phyloP scores from a whole-genome alignment of 106 monocot genomes.

The Platanthera guangdongensis region DNA sequence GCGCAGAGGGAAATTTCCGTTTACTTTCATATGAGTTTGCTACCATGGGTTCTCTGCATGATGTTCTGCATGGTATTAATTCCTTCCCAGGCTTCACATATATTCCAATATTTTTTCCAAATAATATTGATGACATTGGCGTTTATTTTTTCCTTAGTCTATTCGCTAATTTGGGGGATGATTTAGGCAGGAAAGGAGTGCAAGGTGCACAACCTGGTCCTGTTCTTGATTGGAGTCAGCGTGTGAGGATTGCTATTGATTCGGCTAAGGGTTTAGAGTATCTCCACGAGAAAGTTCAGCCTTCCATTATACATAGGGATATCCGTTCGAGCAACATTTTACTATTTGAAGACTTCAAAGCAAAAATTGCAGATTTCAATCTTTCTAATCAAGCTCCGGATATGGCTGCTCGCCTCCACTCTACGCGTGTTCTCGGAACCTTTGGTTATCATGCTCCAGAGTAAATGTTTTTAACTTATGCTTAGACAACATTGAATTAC shows the following conservation, averaged over 20 bases:
- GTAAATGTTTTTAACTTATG: slow-evolving; percentile 19
- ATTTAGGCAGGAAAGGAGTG: slow-evolving; percentile 86
- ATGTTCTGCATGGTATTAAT: slow-evolving; percentile 51
- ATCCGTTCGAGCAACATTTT: slow-evolving; percentile 93
- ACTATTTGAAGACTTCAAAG: slow-evolving; percentile 82
- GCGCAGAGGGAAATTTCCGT: slow-evolving; percentile 33
- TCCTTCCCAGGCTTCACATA: not conserved
- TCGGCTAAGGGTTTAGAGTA: slow-evolving; percentile 90
- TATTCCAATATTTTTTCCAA: not conserved
- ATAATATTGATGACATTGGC: not conserved
- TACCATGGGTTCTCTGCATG: slow-evolving; percentile 58
- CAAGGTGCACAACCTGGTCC: slow-evolving; percentile 94
- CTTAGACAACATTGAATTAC: not conserved
- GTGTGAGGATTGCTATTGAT: slow-evolving; percentile 89
- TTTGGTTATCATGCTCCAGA: slow-evolving; percentile 98
- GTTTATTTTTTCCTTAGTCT: not conserved
- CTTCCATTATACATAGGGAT: slow-evolving; percentile 79
- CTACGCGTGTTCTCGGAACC: slow-evolving; percentile 87
- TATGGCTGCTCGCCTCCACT: slow-evolving; percentile 95
- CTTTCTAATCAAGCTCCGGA: slow-evolving; percentile 92
- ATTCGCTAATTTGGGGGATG: not conserved
- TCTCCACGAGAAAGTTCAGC: slow-evolving; percentile 91
- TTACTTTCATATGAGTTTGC: slow-evolving; percentile 54
- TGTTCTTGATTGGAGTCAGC: slow-evolving; percentile 77
- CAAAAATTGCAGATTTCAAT: slow-evolving; percentile 95